Conservation (phyloP, 768 basidiomycete species). For the Brasilioporus rufonigricans region DNA sequence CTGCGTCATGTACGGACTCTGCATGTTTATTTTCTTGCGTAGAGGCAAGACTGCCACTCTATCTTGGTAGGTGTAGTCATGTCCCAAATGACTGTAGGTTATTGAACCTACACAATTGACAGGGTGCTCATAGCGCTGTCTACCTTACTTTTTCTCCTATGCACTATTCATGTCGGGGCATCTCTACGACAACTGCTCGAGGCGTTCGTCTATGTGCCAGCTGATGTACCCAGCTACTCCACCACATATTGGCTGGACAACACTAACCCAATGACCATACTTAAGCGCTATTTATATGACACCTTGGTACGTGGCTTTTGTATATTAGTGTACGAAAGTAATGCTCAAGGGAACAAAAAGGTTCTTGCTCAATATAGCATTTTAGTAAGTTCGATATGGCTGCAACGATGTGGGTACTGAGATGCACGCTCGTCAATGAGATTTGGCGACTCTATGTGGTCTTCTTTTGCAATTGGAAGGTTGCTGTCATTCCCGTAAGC, state of each 20-base stretch:
- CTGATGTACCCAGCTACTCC: background rate
- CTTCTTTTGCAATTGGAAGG: background rate
- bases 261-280: background rate
- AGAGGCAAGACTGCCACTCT: background rate
- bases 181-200: constrained; percentile 3
- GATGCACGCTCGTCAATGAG: background rate
- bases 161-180: background rate
- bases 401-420: background rate
- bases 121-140: background rate
- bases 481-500: background rate
- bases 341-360: background rate
- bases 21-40: background rate
- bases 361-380: background rate
- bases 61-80: background rate
- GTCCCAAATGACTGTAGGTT: background rate
- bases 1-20: background rate
- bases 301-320: background rate
- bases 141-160: no score
- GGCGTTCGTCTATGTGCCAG: constrained; percentile 1
- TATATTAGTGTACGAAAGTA: background rate
- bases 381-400: background rate
- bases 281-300: background rate
- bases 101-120: background rate
- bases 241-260: background rate
- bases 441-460: constrained; percentile 8